Conservation (phyloP, 2,329 filamentous ascomycete genomes). For the Alternaria gaisen region DNA sequence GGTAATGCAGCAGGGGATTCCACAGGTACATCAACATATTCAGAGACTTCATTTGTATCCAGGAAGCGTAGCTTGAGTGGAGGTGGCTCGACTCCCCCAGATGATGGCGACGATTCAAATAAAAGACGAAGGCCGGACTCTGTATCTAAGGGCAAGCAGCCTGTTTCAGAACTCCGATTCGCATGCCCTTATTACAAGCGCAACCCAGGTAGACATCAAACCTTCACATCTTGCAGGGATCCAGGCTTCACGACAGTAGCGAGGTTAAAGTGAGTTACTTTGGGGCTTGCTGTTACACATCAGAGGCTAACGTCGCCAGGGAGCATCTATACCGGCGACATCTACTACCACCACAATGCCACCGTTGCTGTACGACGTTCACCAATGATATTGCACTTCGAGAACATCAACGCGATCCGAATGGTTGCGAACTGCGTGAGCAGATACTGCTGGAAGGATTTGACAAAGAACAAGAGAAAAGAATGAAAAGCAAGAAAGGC, state of each 20-base stretch:
- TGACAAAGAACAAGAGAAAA: slow-evolving; percentile 37
- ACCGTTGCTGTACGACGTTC: slow-evolving; percentile 36
- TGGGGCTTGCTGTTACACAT: neutral
- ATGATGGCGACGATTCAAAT: neutral
- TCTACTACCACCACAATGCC: slow-evolving; percentile 35
- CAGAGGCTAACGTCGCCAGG: neutral
- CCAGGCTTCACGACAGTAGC: neutral
- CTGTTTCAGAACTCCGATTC: neutral
- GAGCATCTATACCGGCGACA: slow-evolving; percentile 17
- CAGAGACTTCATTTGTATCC: neutral
- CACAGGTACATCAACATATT: neutral
- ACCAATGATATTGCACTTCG: slow-evolving; percentile 29
- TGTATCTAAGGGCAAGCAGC: neutral
- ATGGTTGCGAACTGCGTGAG: slow-evolving; percentile 31
- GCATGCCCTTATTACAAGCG: neutral
- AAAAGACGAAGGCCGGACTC: neutral
- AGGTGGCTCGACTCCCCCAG: neutral
- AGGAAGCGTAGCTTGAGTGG: neutral
- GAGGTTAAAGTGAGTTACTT: neutral
- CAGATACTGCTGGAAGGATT: slow-evolving; percentile 34
- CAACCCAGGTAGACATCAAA: neutral
- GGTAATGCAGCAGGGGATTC: fast-evolving
- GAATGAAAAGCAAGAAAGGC: slow-evolving; percentile 38
- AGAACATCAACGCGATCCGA: slow-evolving; percentile 35
- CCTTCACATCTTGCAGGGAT: neutral